Evolutionary conservation across 2,329 filamentous ascomycete species (phyloP).

Genomic region (Rhynchosporium graminicola): DNA sequence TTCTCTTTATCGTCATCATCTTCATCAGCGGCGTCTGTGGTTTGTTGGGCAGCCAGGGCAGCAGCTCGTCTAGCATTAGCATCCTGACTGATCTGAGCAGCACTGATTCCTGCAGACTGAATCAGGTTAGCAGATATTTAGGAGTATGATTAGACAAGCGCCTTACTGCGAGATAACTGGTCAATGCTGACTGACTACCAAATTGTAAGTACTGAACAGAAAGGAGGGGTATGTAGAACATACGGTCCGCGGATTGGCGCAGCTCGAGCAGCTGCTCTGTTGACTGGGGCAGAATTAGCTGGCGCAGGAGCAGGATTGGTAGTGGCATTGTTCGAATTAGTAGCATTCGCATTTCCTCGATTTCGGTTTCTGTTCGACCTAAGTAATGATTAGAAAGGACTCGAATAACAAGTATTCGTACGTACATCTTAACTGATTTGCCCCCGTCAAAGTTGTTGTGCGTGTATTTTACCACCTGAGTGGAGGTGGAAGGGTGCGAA

Average conservation of each 20-base stretch:
- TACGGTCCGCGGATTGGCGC: constrained; percentile 39
- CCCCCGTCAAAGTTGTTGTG: background rate
- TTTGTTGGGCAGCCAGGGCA: constrained; percentile 41
- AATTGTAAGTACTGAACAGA: constrained; percentile 8
- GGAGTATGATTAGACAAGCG: background rate
- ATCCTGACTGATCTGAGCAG: constrained; percentile 54
- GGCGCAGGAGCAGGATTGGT: constrained; percentile 12
- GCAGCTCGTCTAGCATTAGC: constrained; percentile 49
- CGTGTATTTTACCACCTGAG: background rate
- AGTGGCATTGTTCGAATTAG: background rate
- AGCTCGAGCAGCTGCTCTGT: constrained; percentile 17
- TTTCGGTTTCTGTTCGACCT: constrained; percentile 7
- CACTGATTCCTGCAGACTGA: constrained; percentile 72
- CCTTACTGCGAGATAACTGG: constrained; percentile 65
- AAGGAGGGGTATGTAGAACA: constrained; percentile 19
- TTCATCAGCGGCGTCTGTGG: constrained; percentile 28
- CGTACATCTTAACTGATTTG: constrained; percentile 4
- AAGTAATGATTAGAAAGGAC: background rate
- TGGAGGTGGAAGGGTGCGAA: background rate
- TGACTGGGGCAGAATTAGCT: constrained; percentile 19
- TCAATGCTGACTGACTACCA: constrained; percentile 61
- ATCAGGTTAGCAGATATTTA: constrained; percentile 48
- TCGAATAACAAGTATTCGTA: background rate
- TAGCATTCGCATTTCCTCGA: background rate
- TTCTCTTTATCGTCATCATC: constrained; percentile 21